These are phyloP conservation scores for Aspergillus glaucus DNA, from an alignment of 2,329 filamentous ascomycete species.

Conservation along the genomic window DNA sequence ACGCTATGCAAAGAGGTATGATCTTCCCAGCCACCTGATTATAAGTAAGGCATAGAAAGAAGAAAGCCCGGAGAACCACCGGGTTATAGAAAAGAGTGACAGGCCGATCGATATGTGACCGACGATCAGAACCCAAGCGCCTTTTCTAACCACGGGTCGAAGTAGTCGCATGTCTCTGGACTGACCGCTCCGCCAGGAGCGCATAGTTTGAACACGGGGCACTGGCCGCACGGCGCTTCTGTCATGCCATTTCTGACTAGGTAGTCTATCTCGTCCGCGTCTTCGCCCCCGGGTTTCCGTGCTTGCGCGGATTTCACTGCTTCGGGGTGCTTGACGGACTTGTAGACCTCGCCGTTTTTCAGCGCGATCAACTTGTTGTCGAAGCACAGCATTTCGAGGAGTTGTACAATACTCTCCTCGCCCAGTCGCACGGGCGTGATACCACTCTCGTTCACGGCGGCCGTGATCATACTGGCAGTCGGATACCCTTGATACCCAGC, in stretches of 20 bases:
- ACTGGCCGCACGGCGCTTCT: slow-evolving; percentile 83
- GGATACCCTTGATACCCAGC: slow-evolving; percentile 71
- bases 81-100: too few relatives aligned
- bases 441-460: slow-evolving; percentile 61
- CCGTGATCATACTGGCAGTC: slow-evolving; percentile 70
- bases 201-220: slow-evolving; percentile 89
- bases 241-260: slow-evolving; percentile 67
- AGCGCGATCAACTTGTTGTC: slow-evolving; percentile 72
- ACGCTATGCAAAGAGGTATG: slow-evolving; percentile 32
- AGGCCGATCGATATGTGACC: too few relatives aligned
- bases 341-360: slow-evolving; percentile 46
- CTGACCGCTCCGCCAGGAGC: slow-evolving; percentile 86
- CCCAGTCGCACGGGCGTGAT: slow-evolving; percentile 64
- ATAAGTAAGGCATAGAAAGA: neutral
- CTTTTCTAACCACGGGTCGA: slow-evolving; percentile 68
- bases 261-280: slow-evolving; percentile 33
- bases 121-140: slow-evolving; percentile 28
- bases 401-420: slow-evolving; percentile 72
- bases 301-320: slow-evolving; percentile 29
- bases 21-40: slow-evolving; percentile 3
- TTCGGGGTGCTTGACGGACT: slow-evolving; percentile 35
- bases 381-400: slow-evolving; percentile 82
- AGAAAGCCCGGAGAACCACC: too few relatives aligned
- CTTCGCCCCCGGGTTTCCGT: slow-evolving; percentile 22
- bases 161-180: slow-evolving; percentile 86